Evolutionary conservation across 23 red algal species (phyloP).

Genomic region (Chondrus crispus): DNA sequence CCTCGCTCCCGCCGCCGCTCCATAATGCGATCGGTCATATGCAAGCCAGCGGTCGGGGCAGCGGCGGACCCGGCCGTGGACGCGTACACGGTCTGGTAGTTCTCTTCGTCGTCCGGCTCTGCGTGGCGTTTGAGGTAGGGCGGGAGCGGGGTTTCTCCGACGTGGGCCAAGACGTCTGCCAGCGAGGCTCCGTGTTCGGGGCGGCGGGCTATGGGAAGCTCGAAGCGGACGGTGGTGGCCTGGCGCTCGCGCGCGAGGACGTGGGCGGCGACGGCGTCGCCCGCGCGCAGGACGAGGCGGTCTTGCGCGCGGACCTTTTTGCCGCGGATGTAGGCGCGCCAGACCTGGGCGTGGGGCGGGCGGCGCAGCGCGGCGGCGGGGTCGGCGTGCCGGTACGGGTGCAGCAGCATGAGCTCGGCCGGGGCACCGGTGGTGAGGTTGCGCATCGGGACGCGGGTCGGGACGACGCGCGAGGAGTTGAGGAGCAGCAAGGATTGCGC

Average conservation of each 20-base stretch:
- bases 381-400: constrained; percentile 5
- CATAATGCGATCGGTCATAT: constrained; percentile 74
- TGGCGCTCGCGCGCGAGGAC: constrained; percentile 25
- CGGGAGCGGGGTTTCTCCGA: constrained; percentile 79
- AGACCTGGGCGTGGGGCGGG: constrained; percentile 4
- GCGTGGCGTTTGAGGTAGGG: constrained; percentile 77
- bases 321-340: constrained; percentile 49
- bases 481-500: constrained; percentile 41
- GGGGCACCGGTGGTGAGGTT: constrained; percentile 50
- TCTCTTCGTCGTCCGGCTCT: constrained; percentile 20
- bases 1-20: constrained; percentile 15
- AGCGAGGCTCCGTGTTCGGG: neutral
- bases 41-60: constrained; percentile 94
- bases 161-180: constrained; percentile 43
- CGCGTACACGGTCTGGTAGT: constrained; percentile 96
- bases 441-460: constrained; percentile 65
- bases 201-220: no score
- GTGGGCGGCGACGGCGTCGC: constrained; percentile 2
- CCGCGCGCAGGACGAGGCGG: neutral
- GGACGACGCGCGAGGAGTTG: constrained; percentile 81
- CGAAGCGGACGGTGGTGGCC: constrained; percentile 4
- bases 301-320: constrained; percentile 41
- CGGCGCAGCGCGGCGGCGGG: constrained; percentile 45
- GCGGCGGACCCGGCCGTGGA: constrained; percentile 73
- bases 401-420: constrained; percentile 76